Evolutionary conservation across 2,329 filamentous ascomycete genomes (phyloP), one percentile per base, ranked within the genome.

Genomic region (Stachybotrys chartarum): DNA sequence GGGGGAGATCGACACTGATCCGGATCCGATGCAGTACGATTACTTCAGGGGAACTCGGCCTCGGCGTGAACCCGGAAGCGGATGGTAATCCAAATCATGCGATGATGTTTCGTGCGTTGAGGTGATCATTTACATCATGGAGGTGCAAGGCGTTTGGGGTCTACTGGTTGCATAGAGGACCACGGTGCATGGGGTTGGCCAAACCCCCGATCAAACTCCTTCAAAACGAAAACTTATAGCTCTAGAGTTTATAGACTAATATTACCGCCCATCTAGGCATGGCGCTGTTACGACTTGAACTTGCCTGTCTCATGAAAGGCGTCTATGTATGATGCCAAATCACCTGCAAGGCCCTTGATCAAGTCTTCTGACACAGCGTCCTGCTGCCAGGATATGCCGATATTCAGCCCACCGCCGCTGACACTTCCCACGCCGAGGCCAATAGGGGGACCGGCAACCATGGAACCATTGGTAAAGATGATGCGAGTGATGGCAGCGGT

Each of bases 21-120:
- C 66, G 65, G 78, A 81, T 47, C 78, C 79, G 8, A 68, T 73
- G 60, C 73, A 76, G 57, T 84, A 83, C 60, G 81, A 84, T 64
- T 84, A 84, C 60, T 84, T 83, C 66, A 74, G 81, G 31, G 71
- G 66, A 18, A 60, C 46, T 30, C 61, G 61, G 55, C 52, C 63
- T 53, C 55, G 63, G 44, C 64, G 64, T 44, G 62, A 61, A 18
- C 72, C 72, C n/a, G 73, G 73, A 1, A 67, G 74, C 57, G 71
- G 72, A 6, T 75, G 72, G 72, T 74, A 67, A 42, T 42, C 35
- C 35, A 42, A 2, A 6, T 10, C 35, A 42, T 42, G 8, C 10
- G 35, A 42, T 6, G 24, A 4, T 24, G 24, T 24, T 24, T 24
- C 4, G 35, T 5, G 35, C 5, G 14, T 42, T 10, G 35, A 10